phyloP scores from a whole-genome alignment of 352 stramenopile genomes.

The Globisporangium lucens region DNA sequence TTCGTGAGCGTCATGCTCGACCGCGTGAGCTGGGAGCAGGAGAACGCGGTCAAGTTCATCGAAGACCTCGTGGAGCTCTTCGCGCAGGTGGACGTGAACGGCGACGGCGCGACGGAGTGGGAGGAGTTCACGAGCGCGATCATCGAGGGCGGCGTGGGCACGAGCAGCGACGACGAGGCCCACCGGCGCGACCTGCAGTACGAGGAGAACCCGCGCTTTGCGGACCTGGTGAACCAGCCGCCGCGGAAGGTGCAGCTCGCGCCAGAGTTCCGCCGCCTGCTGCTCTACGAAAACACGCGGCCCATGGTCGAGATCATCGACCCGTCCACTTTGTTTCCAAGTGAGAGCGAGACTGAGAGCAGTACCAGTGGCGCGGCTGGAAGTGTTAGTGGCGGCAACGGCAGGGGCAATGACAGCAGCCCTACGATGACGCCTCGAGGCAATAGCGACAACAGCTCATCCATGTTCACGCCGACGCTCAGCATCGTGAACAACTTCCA shows the following conservation, averaged over 20 bases:
- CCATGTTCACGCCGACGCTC: conserved; percentile 39
- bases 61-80: conserved; percentile 79
- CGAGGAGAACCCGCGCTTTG: conserved; percentile 56
- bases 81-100: conserved; percentile 73
- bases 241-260: conserved; percentile 59
- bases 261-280: conserved; percentile 50
- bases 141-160: conserved; percentile 76
- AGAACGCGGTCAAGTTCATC: conserved; percentile 58
- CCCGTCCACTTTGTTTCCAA: conserved; percentile 36
- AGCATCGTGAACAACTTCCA: conserved; percentile 70
- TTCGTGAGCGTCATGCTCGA: conserved; percentile 78
- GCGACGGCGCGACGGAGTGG: conserved; percentile 78
- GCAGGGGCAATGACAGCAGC: neutral
- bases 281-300: conserved; percentile 61
- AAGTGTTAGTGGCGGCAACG: neutral
- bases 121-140: conserved; percentile 83
- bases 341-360: conserved; percentile 24
- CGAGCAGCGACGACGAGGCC: conserved; percentile 26
- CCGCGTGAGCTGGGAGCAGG: conserved; percentile 53
- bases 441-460: conserved; percentile 11
- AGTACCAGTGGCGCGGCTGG: neutral
- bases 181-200: conserved; percentile 71
- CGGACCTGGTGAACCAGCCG: conserved; percentile 45
- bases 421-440: neutral
- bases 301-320: conserved; percentile 71